These are phyloP conservation scores for Aspergillus pseudoterreus DNA, from an alignment of 2,329 filamentous ascomycete genomes.

Conservation along the genomic window DNA sequence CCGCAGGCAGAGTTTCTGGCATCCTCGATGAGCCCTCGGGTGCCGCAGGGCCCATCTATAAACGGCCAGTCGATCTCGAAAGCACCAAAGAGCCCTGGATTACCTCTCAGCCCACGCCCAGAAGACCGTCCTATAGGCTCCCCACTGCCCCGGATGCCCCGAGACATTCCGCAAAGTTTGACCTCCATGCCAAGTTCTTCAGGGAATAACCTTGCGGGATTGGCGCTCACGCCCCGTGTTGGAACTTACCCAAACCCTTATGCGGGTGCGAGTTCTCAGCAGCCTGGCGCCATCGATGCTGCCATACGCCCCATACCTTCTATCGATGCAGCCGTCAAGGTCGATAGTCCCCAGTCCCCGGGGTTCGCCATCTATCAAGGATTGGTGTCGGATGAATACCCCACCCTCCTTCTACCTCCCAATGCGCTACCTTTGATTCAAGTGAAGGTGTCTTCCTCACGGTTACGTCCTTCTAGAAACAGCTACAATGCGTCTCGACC, in stretches of 20 bases:
- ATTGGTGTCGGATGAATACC: slow-evolving; percentile 79
- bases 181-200: slow-evolving; percentile 69
- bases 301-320: slow-evolving; percentile 25
- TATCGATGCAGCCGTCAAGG: slow-evolving; percentile 35
- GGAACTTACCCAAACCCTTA: slow-evolving; percentile 67
- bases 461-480: slow-evolving; percentile 86
- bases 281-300: slow-evolving; percentile 24
- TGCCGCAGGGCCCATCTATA: slow-evolving; percentile 17
- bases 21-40: slow-evolving; percentile 28
- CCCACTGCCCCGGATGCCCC: slow-evolving; percentile 55
- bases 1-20: slow-evolving; percentile 16
- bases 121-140: slow-evolving; percentile 58
- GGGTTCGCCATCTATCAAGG: slow-evolving; percentile 60
- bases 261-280: slow-evolving; percentile 47
- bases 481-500: slow-evolving; percentile 78
- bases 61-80: slow-evolving; percentile 41
- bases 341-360: slow-evolving; percentile 31
- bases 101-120: slow-evolving; percentile 60
- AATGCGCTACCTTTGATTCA: slow-evolving; percentile 84
- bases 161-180: slow-evolving; percentile 46
- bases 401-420: slow-evolving; percentile 78
- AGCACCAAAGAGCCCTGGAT: slow-evolving; percentile 58
- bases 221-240: slow-evolving; percentile 67
- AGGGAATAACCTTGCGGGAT: slow-evolving; percentile 46
- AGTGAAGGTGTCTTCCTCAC: slow-evolving; percentile 84